Conservation (phyloP, 179 eudicot genomes). For the Silene coronaria region DNA sequence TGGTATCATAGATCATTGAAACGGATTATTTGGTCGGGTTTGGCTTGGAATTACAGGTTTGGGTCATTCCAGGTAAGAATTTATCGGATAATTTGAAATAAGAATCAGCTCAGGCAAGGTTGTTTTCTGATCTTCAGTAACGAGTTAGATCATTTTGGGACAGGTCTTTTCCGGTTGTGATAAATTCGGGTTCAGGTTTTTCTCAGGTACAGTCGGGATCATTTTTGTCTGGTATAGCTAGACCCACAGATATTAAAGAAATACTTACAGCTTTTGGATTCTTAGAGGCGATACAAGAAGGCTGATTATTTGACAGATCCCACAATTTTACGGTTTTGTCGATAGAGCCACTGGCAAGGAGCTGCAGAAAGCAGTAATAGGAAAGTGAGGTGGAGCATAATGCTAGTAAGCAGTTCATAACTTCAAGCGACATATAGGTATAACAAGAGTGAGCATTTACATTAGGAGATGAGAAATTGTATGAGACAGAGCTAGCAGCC, state of each 20-base stretch:
- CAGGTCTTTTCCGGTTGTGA: not conserved
- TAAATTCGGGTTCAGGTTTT: not conserved
- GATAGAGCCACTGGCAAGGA: slow-evolving; percentile 85
- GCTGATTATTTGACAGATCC: slow-evolving; percentile 79
- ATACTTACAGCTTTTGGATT: slow-evolving; percentile 78
- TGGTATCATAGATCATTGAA: not conserved
- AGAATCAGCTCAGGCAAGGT: too few relatives aligned
- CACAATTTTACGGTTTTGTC: slow-evolving; percentile 90
- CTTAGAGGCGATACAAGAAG: slow-evolving; percentile 66
- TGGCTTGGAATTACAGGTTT: too few relatives aligned
- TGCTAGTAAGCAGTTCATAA: not conserved
- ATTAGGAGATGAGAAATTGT: slow-evolving; percentile 59
- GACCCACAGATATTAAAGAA: slow-evolving; percentile 2
- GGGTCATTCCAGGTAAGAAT: too few relatives aligned
- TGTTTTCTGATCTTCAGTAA: not conserved
- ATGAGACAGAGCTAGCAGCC: slow-evolving; percentile 73
- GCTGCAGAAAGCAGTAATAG: slow-evolving; percentile 36
- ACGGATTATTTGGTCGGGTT: too few relatives aligned
- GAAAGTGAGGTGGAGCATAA: slow-evolving; percentile 20
- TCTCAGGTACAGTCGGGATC: too few relatives aligned
- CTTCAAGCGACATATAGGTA: not conserved
- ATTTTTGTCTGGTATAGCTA: too few relatives aligned
- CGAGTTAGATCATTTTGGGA: not conserved
- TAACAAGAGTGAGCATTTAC: slow-evolving; percentile 30
- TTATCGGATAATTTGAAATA: too few relatives aligned